Percentiles rank a stretch among this genome's conserved stretches.
Evolutionary conservation across 352 stramenopile species (phyloP).

Genomic region (Phytopythium vexans): DNA sequence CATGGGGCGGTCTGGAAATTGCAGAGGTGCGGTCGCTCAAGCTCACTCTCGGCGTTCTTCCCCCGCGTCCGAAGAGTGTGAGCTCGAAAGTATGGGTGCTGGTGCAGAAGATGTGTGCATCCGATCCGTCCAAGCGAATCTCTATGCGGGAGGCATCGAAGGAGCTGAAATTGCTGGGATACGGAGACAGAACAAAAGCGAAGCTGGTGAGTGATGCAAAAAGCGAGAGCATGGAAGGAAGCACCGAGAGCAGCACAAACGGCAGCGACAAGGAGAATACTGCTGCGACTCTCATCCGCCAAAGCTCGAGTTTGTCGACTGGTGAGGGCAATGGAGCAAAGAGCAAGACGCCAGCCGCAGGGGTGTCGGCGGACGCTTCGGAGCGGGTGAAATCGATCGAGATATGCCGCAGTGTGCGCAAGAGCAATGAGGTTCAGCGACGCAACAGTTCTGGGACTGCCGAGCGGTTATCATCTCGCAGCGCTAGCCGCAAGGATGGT

Average conservation of each 20-base stretch:
- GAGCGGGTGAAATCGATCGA: too few relatives aligned
- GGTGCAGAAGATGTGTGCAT: constrained; percentile 62
- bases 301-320: background rate
- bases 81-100: constrained; percentile 43
- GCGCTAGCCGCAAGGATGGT: too few relatives aligned
- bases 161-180: constrained; percentile 46
- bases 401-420: too few relatives aligned
- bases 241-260: constrained; percentile 4
- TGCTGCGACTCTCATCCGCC: background rate
- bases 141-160: constrained; percentile 42
- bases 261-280: constrained; percentile 16
- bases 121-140: constrained; percentile 41
- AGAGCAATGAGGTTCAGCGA: too few relatives aligned
- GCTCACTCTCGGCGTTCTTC: constrained; percentile 41
- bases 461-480: too few relatives aligned
- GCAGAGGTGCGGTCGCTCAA: constrained; percentile 53
- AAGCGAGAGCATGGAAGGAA: constrained; percentile 15
- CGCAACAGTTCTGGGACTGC: too few relatives aligned
- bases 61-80: constrained; percentile 43
- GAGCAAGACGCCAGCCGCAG: too few relatives aligned
- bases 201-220: constrained; percentile 6
- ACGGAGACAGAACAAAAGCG: constrained; percentile 21
- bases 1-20: constrained; percentile 46
- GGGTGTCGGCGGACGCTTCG: too few relatives aligned
- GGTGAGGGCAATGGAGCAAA: background rate